These are phyloP conservation scores for Geoglossum glabrum DNA, from an alignment of 495 filamentous ascomycete genomes.

Conservation along the genomic window DNA sequence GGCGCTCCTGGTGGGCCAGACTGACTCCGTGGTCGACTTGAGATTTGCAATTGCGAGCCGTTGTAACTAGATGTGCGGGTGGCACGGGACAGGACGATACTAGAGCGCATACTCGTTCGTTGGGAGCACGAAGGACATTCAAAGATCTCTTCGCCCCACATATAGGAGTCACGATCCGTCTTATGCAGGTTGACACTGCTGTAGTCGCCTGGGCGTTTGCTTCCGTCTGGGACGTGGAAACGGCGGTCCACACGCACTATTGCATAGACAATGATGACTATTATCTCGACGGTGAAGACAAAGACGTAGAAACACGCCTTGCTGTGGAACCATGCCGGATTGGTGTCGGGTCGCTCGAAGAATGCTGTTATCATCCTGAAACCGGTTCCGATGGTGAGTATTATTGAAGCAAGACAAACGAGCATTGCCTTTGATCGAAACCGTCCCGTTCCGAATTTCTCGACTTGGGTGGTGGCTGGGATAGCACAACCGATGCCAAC, in stretches of 20 bases:
- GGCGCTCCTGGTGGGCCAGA: neutral
- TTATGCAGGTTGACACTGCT: neutral
- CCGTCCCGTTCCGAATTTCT: constrained; percentile 52
- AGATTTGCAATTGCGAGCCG: neutral
- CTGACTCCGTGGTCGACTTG: neutral
- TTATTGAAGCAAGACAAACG: constrained; percentile 27
- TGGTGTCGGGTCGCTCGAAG: constrained; percentile 25
- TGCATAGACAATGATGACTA: constrained; percentile 43
- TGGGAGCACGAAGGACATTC: neutral
- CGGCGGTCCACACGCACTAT: constrained; percentile 46
- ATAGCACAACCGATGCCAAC: constrained; percentile 31
- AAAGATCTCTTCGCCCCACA: neutral
- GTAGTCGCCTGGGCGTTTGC: constrained; percentile 16
- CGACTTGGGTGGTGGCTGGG: constrained; percentile 26
- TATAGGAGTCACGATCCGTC: neutral
- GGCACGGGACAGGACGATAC: neutral
- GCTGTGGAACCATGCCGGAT: constrained; percentile 47
- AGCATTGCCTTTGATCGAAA: constrained; percentile 46
- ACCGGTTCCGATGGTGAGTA: constrained; percentile 49
- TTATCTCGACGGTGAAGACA: constrained; percentile 51
- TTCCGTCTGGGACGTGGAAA: constrained; percentile 44
- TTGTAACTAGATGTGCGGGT: neutral
- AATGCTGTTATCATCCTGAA: constrained; percentile 44
- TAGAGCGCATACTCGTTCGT: neutral
- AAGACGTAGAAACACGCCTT: constrained; percentile 65